phyloP scores from a whole-genome alignment of 2,329 filamentous ascomycete species.

The Pseudocercospora eumusae region DNA sequence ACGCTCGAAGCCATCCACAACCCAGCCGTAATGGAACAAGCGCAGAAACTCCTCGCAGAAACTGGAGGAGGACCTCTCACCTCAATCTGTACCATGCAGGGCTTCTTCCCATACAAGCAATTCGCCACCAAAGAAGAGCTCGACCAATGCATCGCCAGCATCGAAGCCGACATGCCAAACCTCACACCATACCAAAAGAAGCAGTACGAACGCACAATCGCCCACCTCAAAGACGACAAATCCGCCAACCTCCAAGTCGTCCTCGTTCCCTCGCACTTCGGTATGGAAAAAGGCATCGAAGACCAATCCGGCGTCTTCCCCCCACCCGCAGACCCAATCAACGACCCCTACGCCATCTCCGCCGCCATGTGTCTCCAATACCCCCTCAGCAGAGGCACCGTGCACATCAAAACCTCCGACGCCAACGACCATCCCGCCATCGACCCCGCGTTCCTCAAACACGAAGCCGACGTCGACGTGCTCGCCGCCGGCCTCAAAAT shows the following conservation, averaged over 20 bases:
- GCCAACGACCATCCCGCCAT: slow-evolving; percentile 31
- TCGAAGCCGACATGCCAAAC: slow-evolving; percentile 34
- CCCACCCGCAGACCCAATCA: slow-evolving; percentile 26
- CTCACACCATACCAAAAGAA: slow-evolving; percentile 39
- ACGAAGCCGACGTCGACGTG: slow-evolving; percentile 52
- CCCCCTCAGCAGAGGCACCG: slow-evolving; percentile 36
- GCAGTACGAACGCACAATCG: slow-evolving; percentile 41
- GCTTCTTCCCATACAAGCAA: slow-evolving; percentile 42
- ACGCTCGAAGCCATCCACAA: slow-evolving; percentile 38
- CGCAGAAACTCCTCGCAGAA: slow-evolving; percentile 39
- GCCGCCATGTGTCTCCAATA: slow-evolving; percentile 38
- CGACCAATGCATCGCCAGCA: slow-evolving; percentile 36
- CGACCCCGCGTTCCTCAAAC: slow-evolving; percentile 38
- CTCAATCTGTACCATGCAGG: slow-evolving; percentile 39
- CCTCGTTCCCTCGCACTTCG: slow-evolving; percentile 39
- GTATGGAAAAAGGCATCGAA: slow-evolving; percentile 32
- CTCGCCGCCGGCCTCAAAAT: slow-evolving; percentile 41
- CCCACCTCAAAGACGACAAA: slow-evolving; percentile 40
- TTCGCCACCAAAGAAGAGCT: slow-evolving; percentile 41
- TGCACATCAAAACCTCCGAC: slow-evolving; percentile 37
- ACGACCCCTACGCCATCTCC: slow-evolving; percentile 30
- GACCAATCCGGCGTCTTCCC: slow-evolving; percentile 37
- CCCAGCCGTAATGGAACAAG: slow-evolving; percentile 38
- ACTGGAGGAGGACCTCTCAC: slow-evolving; percentile 39
- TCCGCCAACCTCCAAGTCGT: slow-evolving; percentile 44